Evolutionary conservation across 2,329 filamentous ascomycete genomes (phyloP).

Genomic region (Xylariales sp.): DNA sequence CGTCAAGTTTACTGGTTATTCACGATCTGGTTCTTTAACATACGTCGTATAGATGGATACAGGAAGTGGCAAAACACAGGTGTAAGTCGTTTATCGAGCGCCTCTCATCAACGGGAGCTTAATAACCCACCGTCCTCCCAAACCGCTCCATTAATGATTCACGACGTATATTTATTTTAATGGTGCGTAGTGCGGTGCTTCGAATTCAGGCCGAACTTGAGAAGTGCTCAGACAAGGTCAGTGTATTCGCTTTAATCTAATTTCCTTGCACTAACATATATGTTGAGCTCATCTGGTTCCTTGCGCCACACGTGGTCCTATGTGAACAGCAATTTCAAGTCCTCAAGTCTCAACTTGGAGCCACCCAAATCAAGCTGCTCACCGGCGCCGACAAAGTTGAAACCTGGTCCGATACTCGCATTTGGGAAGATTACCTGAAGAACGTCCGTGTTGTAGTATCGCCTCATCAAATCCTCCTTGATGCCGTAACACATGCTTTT

Average conservation of each 20-base stretch:
- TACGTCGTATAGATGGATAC: conserved; percentile 73
- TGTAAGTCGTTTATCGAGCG: conserved; percentile 62
- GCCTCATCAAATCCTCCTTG: conserved; percentile 78
- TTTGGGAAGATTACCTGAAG: conserved; percentile 75
- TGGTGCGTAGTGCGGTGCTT: conserved; percentile 68
- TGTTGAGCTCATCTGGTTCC: conserved; percentile 74
- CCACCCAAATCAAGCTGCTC: conserved; percentile 70
- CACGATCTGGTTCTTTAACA: conserved; percentile 10
- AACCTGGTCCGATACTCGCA: conserved; percentile 73
- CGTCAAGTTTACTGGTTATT: conserved; percentile 40
- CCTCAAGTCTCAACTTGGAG: conserved; percentile 69
- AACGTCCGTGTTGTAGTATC: conserved; percentile 80
- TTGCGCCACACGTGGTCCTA: conserved; percentile 75
- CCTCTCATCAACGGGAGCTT: not conserved
- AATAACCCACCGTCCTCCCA: not conserved
- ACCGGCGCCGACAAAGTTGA: conserved; percentile 77
- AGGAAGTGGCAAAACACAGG: conserved; percentile 81
- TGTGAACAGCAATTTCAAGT: conserved; percentile 74
- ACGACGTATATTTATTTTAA: not conserved
- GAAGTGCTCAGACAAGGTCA: conserved; percentile 65
- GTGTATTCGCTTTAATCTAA: conserved; percentile 16
- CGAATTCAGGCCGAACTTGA: conserved; percentile 75
- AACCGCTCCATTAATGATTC: not conserved
- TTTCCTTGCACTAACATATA: conserved; percentile 35
- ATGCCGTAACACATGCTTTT: conserved; percentile 81